phyloP scores from a whole-genome alignment of 2,329 filamentous ascomycete species.

The Rosellinia necatrix region DNA sequence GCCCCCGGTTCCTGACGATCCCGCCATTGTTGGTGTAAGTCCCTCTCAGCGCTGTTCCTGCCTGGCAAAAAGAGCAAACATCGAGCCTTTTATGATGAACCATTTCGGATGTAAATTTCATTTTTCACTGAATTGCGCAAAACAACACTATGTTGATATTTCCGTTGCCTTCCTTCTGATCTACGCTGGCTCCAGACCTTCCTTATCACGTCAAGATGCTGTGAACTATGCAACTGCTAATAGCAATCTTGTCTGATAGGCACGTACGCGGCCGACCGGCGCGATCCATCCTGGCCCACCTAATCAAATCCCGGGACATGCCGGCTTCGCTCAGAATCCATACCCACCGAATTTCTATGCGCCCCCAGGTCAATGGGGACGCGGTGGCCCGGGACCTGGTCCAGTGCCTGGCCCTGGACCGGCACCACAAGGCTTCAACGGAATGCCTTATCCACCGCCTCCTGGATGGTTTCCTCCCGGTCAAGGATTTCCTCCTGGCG shows the following conservation, averaged over 20 bases:
- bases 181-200: conserved; percentile 36
- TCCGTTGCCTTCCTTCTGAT: conserved; percentile 99
- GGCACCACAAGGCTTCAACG: conserved; percentile 73
- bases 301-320: conserved; percentile 40
- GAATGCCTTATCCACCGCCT: conserved; percentile 78
- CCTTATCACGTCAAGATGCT: neutral
- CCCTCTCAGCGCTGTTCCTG: neutral
- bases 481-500: conserved; percentile 72
- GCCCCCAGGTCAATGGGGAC: conserved; percentile 59
- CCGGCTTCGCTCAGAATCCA: conserved; percentile 50
- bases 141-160: conserved; percentile 89
- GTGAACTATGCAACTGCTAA: conserved; percentile 34
- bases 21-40: conserved; percentile 97
- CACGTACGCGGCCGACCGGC: conserved; percentile 44
- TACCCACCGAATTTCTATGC: conserved; percentile 56
- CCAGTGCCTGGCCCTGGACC: conserved; percentile 63
- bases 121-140: conserved; percentile 92
- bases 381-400: conserved; percentile 55
- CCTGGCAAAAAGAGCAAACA: conserved; percentile 16
- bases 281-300: conserved; percentile 33
- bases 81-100: conserved; percentile 75
- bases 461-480: conserved; percentile 80
- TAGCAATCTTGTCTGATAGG: conserved; percentile 37
- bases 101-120: conserved; percentile 95
- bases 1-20: conserved; percentile 85